Percentiles rank a stretch among this genome's conserved stretches.
Conservation (phyloP, 2,329 filamentous ascomycete species). For the Colletotrichum lentis region DNA sequence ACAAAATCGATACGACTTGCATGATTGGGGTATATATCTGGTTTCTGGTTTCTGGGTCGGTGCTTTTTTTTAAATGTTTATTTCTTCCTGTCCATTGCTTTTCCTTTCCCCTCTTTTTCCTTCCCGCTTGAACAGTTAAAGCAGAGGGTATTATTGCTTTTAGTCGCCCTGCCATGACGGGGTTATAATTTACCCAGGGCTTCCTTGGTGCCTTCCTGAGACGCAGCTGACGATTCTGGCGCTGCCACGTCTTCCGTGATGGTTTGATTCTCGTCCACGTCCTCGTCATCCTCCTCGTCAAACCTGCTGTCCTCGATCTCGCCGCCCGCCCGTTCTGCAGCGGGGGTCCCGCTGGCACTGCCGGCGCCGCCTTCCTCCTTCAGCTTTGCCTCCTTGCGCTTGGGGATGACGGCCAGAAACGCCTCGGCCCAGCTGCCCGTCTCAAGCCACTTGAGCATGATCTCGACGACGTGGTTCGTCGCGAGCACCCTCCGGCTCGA, state of each 20-base stretch:
- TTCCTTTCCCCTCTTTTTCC: not conserved
- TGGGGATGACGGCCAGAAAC: constrained; percentile 87
- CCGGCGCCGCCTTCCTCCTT: constrained; percentile 47
- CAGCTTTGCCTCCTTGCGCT: constrained; percentile 82
- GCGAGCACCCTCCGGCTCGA: constrained; percentile 83
- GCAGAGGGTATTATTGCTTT: constrained; percentile 25
- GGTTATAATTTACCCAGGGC: constrained; percentile 16
- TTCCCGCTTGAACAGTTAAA: constrained; percentile 14
- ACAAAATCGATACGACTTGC: constrained; percentile 29
- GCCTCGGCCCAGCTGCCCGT: constrained; percentile 89
- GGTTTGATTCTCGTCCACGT: constrained; percentile 44
- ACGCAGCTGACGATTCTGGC: constrained; percentile 17
- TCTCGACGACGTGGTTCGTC: constrained; percentile 96
- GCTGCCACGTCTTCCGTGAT: constrained; percentile 20
- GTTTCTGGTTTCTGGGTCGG: constrained; percentile 20
- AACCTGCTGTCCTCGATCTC: constrained; percentile 42
- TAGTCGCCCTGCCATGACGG: constrained; percentile 29
- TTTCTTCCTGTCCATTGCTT: not conserved
- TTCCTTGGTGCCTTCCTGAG: not conserved
- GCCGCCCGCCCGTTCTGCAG: constrained; percentile 38
- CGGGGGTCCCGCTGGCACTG: constrained; percentile 42
- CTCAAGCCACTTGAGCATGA: constrained; percentile 94
- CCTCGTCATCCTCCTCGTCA: constrained; percentile 44
- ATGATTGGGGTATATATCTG: constrained; percentile 24
- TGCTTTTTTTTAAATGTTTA: constrained; percentile 9